Evolutionary conservation across 805 yeast genomes (phyloP).

Genomic region (Tetrapisispora namnaoensis): DNA sequence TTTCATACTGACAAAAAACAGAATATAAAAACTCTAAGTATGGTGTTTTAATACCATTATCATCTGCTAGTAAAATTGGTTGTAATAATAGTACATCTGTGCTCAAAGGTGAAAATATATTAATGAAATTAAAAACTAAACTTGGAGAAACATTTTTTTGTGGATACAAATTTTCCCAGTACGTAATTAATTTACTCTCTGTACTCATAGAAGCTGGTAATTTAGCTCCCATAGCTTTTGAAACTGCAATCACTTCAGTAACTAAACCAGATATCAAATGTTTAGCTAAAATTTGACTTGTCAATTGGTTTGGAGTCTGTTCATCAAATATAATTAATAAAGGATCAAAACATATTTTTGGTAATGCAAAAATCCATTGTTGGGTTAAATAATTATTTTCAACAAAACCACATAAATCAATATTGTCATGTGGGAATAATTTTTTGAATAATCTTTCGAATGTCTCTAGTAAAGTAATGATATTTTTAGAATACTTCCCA

Average conservation of each 20-base stretch:
- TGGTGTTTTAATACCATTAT: conserved; percentile 76
- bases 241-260: conserved; percentile 61
- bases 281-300: conserved; percentile 65
- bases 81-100: conserved; percentile 72
- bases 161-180: conserved; percentile 43
- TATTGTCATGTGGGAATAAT: conserved; percentile 30
- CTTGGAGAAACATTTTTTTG: conserved; percentile 41
- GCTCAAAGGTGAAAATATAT: conserved; percentile 44
- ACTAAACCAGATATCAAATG: conserved; percentile 77
- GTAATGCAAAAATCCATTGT: conserved; percentile 81
- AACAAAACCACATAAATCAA: conserved; percentile 27
- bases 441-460: conserved; percentile 26
- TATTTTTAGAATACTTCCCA: conserved; percentile 15
- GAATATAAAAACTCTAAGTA: conserved; percentile 84
- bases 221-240: conserved; percentile 69
- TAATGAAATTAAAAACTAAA: conserved; percentile 56
- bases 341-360: conserved; percentile 70
- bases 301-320: conserved; percentile 48
- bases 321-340: conserved; percentile 65
- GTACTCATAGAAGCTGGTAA: conserved; percentile 52
- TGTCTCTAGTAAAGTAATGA: conserved; percentile 17
- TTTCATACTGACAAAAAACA: conserved; percentile 53
- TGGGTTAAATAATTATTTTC: conserved; percentile 49
- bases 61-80: conserved; percentile 86
- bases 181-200: conserved; percentile 46